Evolutionary conservation across 371 early-diverging fungal species (phyloP).

Genomic region (Mortierella sp.): DNA sequence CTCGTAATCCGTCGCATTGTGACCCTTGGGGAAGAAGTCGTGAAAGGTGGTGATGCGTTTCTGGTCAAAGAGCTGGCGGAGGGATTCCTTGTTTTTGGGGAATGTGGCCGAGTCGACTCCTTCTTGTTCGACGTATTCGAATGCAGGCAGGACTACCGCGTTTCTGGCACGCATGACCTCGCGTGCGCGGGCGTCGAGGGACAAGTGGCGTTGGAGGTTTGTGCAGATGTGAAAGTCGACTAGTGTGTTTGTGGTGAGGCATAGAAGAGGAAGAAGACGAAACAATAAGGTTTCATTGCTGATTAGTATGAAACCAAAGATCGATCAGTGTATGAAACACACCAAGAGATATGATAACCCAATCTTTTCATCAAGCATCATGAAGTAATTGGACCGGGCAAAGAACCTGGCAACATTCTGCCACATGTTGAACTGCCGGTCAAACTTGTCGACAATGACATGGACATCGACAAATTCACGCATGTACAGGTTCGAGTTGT

Average conservation of each 20-base stretch:
- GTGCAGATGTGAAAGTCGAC: conserved; percentile 80
- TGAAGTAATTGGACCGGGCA: conserved; percentile 73
- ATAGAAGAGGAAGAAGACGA: background rate
- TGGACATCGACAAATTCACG: conserved; percentile 73
- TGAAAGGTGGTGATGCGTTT: conserved; percentile 75
- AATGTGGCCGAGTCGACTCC: conserved; percentile 68
- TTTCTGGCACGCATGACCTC: conserved; percentile 61
- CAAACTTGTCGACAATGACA: conserved; percentile 72
- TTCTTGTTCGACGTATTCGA: conserved; percentile 69
- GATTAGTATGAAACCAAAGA: background rate
- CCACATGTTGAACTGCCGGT: conserved; percentile 82
- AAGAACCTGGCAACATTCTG: conserved; percentile 78
- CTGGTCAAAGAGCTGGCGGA: conserved; percentile 59
- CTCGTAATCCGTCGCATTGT: conserved; percentile 73
- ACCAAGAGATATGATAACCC: background rate
- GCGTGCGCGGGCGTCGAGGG: conserved; percentile 60
- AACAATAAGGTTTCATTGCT: background rate
- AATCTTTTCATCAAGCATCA: conserved; percentile 69
- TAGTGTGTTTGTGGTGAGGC: background rate
- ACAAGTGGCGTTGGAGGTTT: conserved; percentile 65
- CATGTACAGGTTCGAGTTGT: conserved; percentile 64
- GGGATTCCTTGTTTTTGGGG: conserved; percentile 65
- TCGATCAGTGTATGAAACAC: background rate
- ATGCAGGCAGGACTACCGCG: conserved; percentile 76
- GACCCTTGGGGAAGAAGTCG: conserved; percentile 72